A percentile compares a stretch with the other conserved stretches of the same genome.
These are phyloP conservation scores for Terfezia boudieri DNA, from an alignment of 495 filamentous ascomycete genomes.

Conservation along the genomic window DNA sequence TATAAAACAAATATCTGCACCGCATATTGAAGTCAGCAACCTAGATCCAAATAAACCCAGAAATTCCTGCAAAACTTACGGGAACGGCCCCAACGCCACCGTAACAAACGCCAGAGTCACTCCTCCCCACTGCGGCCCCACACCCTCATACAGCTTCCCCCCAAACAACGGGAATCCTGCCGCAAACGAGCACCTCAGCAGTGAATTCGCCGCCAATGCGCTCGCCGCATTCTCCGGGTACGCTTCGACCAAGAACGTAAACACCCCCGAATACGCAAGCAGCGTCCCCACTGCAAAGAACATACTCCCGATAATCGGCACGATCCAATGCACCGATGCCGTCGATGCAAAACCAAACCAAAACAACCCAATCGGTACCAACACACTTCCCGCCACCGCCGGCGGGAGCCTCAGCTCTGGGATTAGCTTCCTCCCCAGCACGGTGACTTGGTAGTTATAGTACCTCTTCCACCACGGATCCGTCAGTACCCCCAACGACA, in stretches of 20 bases:
- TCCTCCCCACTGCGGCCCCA: slow-evolving; percentile 54
- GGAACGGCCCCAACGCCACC: slow-evolving; percentile 44
- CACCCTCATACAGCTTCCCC: slow-evolving; percentile 34
- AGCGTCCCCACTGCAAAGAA: slow-evolving; percentile 63
- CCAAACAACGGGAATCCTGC: slow-evolving; percentile 56
- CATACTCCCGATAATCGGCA: slow-evolving; percentile 37
- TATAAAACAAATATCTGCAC: slow-evolving; percentile 30
- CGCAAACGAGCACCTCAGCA: slow-evolving; percentile 62
- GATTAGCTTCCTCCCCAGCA: slow-evolving; percentile 35
- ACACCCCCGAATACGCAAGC: slow-evolving; percentile 63
- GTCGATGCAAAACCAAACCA: slow-evolving; percentile 52
- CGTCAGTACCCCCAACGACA: slow-evolving; percentile 42
- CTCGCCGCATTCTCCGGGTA: slow-evolving; percentile 77
- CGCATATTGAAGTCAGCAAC: background rate
- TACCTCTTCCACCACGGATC: slow-evolving; percentile 60
- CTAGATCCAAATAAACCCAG: background rate
- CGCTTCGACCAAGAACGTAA: slow-evolving; percentile 88
- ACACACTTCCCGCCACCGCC: slow-evolving; percentile 50
- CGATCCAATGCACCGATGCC: slow-evolving; percentile 45
- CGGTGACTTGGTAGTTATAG: slow-evolving; percentile 36
- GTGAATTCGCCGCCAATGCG: slow-evolving; percentile 72
- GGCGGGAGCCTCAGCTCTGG: slow-evolving; percentile 71
- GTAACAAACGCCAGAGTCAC: slow-evolving; percentile 47
- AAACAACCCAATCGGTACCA: slow-evolving; percentile 58
- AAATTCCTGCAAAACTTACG: slow-evolving; percentile 22